Base-by-base conservation (phyloP, 2,329 filamentous ascomycete species). In the Alternaria sp. region DNA sequence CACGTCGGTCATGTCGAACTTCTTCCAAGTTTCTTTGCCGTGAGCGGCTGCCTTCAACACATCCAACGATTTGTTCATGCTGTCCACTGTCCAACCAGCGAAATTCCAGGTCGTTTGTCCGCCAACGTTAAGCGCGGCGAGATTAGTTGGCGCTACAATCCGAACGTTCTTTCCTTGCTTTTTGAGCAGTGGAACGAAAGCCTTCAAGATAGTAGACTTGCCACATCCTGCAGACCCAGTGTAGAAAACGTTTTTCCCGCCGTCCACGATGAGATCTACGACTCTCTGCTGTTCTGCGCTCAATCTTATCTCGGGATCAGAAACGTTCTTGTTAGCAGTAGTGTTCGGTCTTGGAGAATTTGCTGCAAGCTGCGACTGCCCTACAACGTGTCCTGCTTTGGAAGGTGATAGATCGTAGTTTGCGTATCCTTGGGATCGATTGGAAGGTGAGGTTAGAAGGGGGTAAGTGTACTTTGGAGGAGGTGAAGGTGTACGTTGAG, bases 161-260 rank as follows among this genome's bases (percentile, higher is more conserved):
- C 80, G 67, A 4, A 89, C 86, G 0, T 20, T 67, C 38, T 74
- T 78, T 0, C 78, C 77, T 59, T 59, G 66, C 0, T 62, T 64
- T 8, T 62, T 59, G 2, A 87, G 75, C 5, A 75, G 70, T 7
- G 70, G 74, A 3, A 81, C 81, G 39, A 86, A 83, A 7, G 80
- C 80, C 59, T 82, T 83, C 0, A 88, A 74, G 2, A 87, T 83
- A 0, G 85, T 85, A 0, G 84, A 86, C 68, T 88, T 88, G 3
- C 86, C 87, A 46, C 82, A 85, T 0, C 88, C 88, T 14, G 87
- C 88, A 0, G 86, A 87, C 8, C 88, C 88, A 0, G 87, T 89
- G 65, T 86, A 89, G 69, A 89, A 90, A 9, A 89, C 85, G 54
- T 89, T 89, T 2, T 69, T 62, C 0, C 86, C 85, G 3, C 75